Conservation (phyloP, 768 basidiomycete genomes). For the Suillus lakei region DNA sequence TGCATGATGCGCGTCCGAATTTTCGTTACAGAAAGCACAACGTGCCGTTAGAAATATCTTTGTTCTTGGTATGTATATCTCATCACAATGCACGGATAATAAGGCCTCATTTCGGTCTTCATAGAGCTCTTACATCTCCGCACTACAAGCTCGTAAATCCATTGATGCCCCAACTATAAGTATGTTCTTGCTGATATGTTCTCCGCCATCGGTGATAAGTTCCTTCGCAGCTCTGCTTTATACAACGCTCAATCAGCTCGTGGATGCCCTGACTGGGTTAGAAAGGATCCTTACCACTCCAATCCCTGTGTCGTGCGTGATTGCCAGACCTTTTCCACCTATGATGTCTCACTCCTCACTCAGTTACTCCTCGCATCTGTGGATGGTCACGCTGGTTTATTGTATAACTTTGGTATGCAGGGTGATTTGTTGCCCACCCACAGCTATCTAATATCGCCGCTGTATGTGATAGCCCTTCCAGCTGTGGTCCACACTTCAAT, state of each 20-base stretch:
- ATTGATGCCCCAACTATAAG: slow-evolving; percentile 60
- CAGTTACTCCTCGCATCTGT: slow-evolving; percentile 71
- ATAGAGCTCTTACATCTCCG: slow-evolving; percentile 70
- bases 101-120: background rate
- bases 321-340: background rate
- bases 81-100: background rate
- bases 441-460: background rate
- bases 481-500: slow-evolving; percentile 55
- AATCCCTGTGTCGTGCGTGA: slow-evolving; percentile 33
- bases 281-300: slow-evolving; percentile 72
- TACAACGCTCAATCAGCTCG: slow-evolving; percentile 53
- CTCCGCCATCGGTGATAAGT: background rate
- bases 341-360: background rate
- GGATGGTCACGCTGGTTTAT: slow-evolving; percentile 67
- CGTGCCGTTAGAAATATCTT: slow-evolving; percentile 68
- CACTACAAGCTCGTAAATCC: slow-evolving; percentile 54
- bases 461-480: slow-evolving; percentile 60
- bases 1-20: background rate
- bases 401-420: slow-evolving; percentile 57
- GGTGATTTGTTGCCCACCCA: background rate
- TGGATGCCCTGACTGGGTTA: slow-evolving; percentile 68
- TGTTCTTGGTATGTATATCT: slow-evolving; percentile 57
- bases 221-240: slow-evolving; percentile 48
- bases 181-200: slow-evolving; percentile 7
- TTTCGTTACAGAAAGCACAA: slow-evolving; percentile 45